Evolutionary conservation across 768 basidiomycete genomes (phyloP), one percentile per base, ranked within the genome.

Genomic region (Tulasnella sp.): DNA sequence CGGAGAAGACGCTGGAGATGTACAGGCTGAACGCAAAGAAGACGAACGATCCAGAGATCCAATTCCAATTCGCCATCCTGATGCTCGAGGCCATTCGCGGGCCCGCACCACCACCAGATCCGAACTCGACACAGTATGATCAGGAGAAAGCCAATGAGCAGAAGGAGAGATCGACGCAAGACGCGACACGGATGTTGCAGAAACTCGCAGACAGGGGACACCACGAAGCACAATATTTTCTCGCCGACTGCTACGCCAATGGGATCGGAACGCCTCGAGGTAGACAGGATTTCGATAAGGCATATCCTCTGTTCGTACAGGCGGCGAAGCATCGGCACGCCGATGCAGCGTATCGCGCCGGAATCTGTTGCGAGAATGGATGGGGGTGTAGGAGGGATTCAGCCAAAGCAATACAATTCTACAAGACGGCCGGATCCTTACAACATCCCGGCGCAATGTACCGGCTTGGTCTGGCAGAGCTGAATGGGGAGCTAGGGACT

Each of bases 1-100:
- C 97, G 71, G 92, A 94, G 72, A 88, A 88, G 61, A 98, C 96
- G 1, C 83, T 99, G 61, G 93, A 97, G 71, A 83, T 96, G 63
- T 99, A 99, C 76, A 88, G 96, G 49, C 83, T 86, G 45, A 99
- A 99, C 72, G 96, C 95, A 30, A 96, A 95, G 76, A 98, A 98
- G 75, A 96, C 94, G 0, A 92, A 96, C 74, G 92, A 98, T 71
- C 94, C 95, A 0, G 91, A 97, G 67, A 76, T 97, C 58, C 94
- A 95, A 70, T 98, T 93, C 76, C 96, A 99, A 70, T 97, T 99
- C 66, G 91, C 95, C 42, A 90, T 94, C 8, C 97, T 98, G 78
- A 93, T 97, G 88, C 87, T 99, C 69, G 96, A 97, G 68, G 91
- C 94, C 51, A 88, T 92, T 51, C 96, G 95, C 72, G 83, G 86